phyloP scores from a whole-genome alignment of 495 filamentous ascomycete genomes.

The Talaromyces adpressus region DNA sequence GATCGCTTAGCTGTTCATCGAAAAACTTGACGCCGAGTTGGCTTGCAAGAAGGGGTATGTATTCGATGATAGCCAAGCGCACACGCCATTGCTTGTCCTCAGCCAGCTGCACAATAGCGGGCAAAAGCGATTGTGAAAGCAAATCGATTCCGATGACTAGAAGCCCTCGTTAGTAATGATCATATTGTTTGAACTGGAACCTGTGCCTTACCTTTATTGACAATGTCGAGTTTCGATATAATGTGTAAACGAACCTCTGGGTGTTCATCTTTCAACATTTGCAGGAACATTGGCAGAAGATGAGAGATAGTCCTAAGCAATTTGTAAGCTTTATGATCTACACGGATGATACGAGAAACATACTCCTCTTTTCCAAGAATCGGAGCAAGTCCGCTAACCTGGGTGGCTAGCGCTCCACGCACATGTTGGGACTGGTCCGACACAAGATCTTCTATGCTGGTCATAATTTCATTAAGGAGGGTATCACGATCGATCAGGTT shows the following conservation, averaged over 20 bases:
- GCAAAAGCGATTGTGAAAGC: conserved; percentile 90
- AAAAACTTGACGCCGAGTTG: conserved; percentile 97
- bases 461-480: conserved; percentile 94
- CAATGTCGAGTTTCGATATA: conserved; percentile 94
- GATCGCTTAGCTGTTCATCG: conserved; percentile 87
- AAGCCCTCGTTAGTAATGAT: conserved; percentile 12
- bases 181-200: neutral
- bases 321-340: conserved; percentile 11
- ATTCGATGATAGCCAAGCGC: conserved; percentile 95
- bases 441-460: conserved; percentile 89
- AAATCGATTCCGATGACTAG: conserved; percentile 94
- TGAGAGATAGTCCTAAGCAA: conserved; percentile 78
- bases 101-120: conserved; percentile 95
- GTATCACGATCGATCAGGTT: conserved; percentile 75
- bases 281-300: conserved; percentile 96
- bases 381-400: conserved; percentile 93
- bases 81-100: conserved; percentile 99
- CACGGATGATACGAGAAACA: conserved; percentile 23
- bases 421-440: conserved; percentile 96
- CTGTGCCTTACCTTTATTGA: conserved; percentile 73
- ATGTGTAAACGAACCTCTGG: conserved; percentile 97
- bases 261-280: conserved; percentile 99
- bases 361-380: conserved; percentile 98
- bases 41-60: conserved; percentile 92
- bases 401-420: conserved; percentile 87